Percentiles rank a stretch among this genome's conserved stretches.
phyloP scores from a whole-genome alignment of 163 green algal genomes.

The Scenedesmus sp. region DNA sequence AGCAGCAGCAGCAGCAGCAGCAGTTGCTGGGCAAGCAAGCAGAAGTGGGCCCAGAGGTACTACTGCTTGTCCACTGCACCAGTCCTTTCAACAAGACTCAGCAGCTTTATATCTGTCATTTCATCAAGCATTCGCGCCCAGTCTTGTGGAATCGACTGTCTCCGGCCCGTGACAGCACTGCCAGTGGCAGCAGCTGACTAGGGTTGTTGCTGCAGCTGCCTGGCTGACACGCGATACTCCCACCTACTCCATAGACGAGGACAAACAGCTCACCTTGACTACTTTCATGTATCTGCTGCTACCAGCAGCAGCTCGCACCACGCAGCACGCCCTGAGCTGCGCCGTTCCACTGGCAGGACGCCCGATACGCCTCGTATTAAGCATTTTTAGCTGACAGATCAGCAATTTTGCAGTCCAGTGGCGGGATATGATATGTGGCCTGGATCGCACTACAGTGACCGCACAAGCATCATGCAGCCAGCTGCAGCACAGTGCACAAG shows the following conservation, averaged over 20 bases:
- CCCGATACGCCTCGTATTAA: neutral
- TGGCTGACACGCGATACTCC: neutral
- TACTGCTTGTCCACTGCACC: neutral
- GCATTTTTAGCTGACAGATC: neutral
- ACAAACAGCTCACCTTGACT: neutral
- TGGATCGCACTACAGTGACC: neutral
- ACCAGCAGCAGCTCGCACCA: slow-evolving; percentile 7
- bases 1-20: slow-evolving; percentile 7
- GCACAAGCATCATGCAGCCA: too few relatives aligned
- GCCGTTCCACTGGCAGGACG: neutral
- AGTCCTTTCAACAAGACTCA: too few relatives aligned
- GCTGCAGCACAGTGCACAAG: too few relatives aligned
- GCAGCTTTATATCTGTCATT: neutral
- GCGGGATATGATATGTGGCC: neutral
- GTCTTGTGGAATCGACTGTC: too few relatives aligned
- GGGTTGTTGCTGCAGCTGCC: slow-evolving; percentile 4
- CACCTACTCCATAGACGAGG: neutral
- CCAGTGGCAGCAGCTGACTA: neutral
- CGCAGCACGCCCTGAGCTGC: neutral
- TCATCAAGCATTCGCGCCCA: too few relatives aligned
- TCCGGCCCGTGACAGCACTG: neutral
- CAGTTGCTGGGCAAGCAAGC: neutral
- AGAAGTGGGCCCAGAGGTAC: neutral
- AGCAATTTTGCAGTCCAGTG: neutral
- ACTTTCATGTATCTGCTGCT: slow-evolving; percentile 5